Conservation (phyloP, 306 rosid genomes). For the Clitoria ternatea region DNA sequence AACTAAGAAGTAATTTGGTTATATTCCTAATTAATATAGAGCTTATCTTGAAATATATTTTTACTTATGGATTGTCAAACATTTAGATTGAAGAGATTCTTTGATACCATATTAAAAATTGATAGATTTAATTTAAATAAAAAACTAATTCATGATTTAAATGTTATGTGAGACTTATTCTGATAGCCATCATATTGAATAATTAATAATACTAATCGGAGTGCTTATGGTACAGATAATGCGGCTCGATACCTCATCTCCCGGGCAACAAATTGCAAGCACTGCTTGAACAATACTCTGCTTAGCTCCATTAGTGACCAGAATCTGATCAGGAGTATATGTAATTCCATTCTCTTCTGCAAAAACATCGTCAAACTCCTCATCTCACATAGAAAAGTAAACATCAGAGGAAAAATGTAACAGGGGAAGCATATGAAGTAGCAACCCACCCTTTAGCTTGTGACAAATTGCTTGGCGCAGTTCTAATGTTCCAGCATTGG, state of each 20-base stretch:
- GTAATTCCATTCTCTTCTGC: conserved; percentile 82
- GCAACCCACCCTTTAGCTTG: conserved; percentile 78
- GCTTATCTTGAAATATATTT: too few relatives aligned
- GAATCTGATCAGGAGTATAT: conserved; percentile 63
- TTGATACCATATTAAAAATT: too few relatives aligned
- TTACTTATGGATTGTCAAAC: too few relatives aligned
- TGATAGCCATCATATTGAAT: too few relatives aligned
- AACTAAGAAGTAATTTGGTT: too few relatives aligned
- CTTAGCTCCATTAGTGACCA: conserved; percentile 92
- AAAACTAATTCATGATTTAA: too few relatives aligned
- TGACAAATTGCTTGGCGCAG: conserved; percentile 36
- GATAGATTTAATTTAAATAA: too few relatives aligned
- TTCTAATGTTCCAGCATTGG: too few relatives aligned
- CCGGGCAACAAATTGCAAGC: conserved; percentile 78
- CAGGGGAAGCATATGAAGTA: neutral
- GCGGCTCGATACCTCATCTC: conserved; percentile 60
- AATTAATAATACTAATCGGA: too few relatives aligned
- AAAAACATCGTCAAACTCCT: conserved; percentile 5
- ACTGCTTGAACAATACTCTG: conserved; percentile 74
- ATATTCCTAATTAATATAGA: neutral
- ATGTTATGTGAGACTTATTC: too few relatives aligned
- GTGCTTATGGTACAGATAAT: neutral
- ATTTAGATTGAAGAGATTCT: too few relatives aligned
- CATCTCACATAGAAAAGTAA: neutral
- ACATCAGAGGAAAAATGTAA: neutral